phyloP scores from a whole-genome alignment of 306 rosid genomes.

The Vigna mungo region DNA sequence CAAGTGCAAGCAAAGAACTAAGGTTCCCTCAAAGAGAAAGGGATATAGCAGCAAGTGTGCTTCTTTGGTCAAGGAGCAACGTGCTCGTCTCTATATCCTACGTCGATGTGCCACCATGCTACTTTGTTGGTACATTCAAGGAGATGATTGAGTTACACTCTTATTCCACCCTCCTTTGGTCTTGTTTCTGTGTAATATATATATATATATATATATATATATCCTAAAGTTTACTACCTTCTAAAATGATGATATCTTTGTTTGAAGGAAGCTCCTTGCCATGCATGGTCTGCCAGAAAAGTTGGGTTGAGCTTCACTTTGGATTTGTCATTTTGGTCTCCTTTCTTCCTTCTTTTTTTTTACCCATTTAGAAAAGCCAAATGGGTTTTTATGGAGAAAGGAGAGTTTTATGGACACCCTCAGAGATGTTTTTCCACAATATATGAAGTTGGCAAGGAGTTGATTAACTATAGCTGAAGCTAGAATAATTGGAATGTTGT shows the following conservation, averaged over 20 bases:
- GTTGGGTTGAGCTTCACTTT: conserved; percentile 47
- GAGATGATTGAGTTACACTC: conserved; percentile 67
- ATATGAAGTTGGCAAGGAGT: conserved; percentile 45
- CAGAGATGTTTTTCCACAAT: conserved; percentile 50
- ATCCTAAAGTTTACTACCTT: conserved; percentile 19
- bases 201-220: neutral
- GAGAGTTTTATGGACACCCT: conserved; percentile 49
- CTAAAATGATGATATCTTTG: conserved; percentile 15
- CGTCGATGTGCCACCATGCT: conserved; percentile 98
- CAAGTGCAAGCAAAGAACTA: conserved; percentile 46
- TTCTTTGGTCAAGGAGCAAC: conserved; percentile 81
- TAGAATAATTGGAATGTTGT: conserved; percentile 49
- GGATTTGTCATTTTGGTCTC: conserved; percentile 45
- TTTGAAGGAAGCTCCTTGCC: conserved; percentile 23
- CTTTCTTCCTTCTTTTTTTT: conserved; percentile 47
- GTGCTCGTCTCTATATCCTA: conserved; percentile 86
- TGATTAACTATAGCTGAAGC: conserved; percentile 38
- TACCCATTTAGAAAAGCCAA: conserved; percentile 49
- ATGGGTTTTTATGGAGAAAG: conserved; percentile 55
- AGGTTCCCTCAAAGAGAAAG: conserved; percentile 52
- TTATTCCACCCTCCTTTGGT: neutral
- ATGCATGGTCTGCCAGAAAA: conserved; percentile 32
- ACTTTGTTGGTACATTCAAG: conserved; percentile 91
- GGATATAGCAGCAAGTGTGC: conserved; percentile 69
- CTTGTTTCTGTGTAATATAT: conserved; percentile 13